These are phyloP conservation scores for Cryptosporidium tyzzeri DNA, from an alignment of 169 alveolate genomes.

Conservation along the genomic window DNA sequence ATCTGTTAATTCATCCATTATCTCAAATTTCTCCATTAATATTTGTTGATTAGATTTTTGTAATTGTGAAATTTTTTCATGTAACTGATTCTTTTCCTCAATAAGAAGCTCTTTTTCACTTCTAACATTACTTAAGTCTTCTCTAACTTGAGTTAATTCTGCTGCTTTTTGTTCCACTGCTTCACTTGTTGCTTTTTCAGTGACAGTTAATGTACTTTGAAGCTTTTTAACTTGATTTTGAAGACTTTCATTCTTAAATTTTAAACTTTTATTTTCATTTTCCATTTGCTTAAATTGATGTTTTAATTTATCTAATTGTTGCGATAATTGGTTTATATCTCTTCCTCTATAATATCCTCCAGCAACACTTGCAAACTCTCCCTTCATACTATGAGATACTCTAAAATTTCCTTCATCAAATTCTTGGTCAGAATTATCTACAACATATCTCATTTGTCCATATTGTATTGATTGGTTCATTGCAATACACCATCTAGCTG, in stretches of 20 bases:
- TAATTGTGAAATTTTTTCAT: slow-evolving; percentile 27
- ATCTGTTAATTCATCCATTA: slow-evolving; percentile 53
- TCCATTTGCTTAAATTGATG: slow-evolving; percentile 66
- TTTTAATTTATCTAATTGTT: slow-evolving; percentile 46
- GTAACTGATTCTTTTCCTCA: slow-evolving; percentile 51
- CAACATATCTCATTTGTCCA: slow-evolving; percentile 69
- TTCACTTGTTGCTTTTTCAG: slow-evolving; percentile 75
- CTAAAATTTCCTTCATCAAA: slow-evolving; percentile 15
- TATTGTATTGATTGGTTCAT: slow-evolving; percentile 65
- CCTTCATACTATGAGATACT: neutral
- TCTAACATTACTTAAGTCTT: slow-evolving; percentile 57
- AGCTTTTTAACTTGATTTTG: slow-evolving; percentile 62
- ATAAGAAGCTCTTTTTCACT: slow-evolving; percentile 62
- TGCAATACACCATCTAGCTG: slow-evolving; percentile 75
- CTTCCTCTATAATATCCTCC: slow-evolving; percentile 58
- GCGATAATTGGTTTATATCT: slow-evolving; percentile 54
- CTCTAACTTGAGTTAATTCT: slow-evolving; percentile 64
- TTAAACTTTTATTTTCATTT: slow-evolving; percentile 37
- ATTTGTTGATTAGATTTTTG: slow-evolving; percentile 32
- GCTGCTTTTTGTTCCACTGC: slow-evolving; percentile 75
- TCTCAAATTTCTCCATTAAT: slow-evolving; percentile 48
- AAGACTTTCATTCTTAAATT: slow-evolving; percentile 39
- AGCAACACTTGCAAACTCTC: slow-evolving; percentile 20
- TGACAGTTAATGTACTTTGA: slow-evolving; percentile 67
- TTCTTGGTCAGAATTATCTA: slow-evolving; percentile 59